Percentiles rank a stretch among this genome's conserved stretches.
phyloP scores from a whole-genome alignment of 2,329 filamentous ascomycete genomes.

The Colletotrichum sp. region DNA sequence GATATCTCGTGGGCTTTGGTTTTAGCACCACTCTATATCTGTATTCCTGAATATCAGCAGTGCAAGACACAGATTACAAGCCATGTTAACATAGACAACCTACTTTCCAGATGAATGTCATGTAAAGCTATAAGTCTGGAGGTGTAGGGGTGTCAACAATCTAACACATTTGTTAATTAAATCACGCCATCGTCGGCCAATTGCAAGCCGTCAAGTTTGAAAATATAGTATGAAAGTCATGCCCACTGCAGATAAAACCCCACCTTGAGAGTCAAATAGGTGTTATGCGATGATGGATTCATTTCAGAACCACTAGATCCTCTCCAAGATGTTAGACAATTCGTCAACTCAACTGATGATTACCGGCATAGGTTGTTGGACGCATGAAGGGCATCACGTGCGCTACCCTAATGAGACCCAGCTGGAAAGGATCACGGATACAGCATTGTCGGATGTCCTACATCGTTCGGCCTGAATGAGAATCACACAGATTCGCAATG shows the following conservation, averaged over 20 bases:
- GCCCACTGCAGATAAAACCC: accelerated
- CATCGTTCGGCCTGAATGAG: accelerated
- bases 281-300: not conserved
- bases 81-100: not conserved
- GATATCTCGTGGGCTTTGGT: no score
- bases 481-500: not conserved
- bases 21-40: not conserved
- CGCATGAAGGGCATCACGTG: not conserved
- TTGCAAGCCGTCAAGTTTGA: not conserved
- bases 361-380: not conserved
- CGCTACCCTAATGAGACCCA: accelerated
- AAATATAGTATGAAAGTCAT: not conserved
- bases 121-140: not conserved
- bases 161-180: not conserved
- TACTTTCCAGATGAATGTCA: not conserved
- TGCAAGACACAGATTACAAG: not conserved
- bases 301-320: not conserved
- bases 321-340: accelerated
- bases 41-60: not conserved
- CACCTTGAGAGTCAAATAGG: accelerated
- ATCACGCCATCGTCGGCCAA: not conserved
- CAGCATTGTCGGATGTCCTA: accelerated
- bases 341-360: not conserved
- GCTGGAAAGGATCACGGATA: not conserved
- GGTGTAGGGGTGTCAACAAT: accelerated